A percentile compares a stretch with the other conserved stretches of the same genome.
Conservation (phyloP, 495 filamentous ascomycete genomes). For the Gamarada debralockiae region DNA sequence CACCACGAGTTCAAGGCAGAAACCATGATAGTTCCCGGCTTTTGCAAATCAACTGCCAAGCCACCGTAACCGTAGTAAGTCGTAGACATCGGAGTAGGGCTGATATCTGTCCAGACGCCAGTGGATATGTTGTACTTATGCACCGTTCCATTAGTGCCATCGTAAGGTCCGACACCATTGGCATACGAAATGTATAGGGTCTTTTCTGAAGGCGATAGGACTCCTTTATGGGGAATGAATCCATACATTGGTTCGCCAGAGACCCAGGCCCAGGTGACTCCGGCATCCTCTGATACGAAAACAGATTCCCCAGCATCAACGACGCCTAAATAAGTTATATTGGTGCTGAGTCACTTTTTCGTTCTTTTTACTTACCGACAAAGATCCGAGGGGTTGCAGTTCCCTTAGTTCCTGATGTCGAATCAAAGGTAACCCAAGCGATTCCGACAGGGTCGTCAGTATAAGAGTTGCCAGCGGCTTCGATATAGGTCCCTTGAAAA, state of each 20-base stretch:
- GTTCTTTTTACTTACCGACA: slow-evolving; percentile 31
- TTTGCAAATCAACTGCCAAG: slow-evolving; percentile 48
- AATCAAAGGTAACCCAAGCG: slow-evolving; percentile 52
- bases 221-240: slow-evolving; percentile 53
- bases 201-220: slow-evolving; percentile 49
- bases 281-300: slow-evolving; percentile 51
- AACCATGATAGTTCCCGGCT: slow-evolving; percentile 51
- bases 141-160: slow-evolving; percentile 46
- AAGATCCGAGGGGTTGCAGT: slow-evolving; percentile 55
- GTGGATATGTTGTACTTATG: slow-evolving; percentile 46
- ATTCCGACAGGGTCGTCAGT: slow-evolving; percentile 33
- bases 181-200: slow-evolving; percentile 53
- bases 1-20: slow-evolving; percentile 55
- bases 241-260: slow-evolving; percentile 40
- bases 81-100: slow-evolving; percentile 35
- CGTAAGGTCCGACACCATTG: slow-evolving; percentile 52
- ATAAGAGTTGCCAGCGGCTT: slow-evolving; percentile 3
- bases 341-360: no score
- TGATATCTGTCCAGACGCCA: slow-evolving; percentile 51
- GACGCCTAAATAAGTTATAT: slow-evolving; percentile 18
- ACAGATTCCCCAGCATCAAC: slow-evolving; percentile 47
- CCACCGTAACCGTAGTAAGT: slow-evolving; percentile 53
- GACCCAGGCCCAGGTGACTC: slow-evolving; percentile 38
- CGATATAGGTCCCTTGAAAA: slow-evolving; percentile 14
- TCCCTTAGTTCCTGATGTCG: slow-evolving; percentile 38